These are phyloP conservation scores for Sporothrix luriei DNA, from an alignment of 2,329 filamentous ascomycete genomes.

Conservation along the genomic window DNA sequence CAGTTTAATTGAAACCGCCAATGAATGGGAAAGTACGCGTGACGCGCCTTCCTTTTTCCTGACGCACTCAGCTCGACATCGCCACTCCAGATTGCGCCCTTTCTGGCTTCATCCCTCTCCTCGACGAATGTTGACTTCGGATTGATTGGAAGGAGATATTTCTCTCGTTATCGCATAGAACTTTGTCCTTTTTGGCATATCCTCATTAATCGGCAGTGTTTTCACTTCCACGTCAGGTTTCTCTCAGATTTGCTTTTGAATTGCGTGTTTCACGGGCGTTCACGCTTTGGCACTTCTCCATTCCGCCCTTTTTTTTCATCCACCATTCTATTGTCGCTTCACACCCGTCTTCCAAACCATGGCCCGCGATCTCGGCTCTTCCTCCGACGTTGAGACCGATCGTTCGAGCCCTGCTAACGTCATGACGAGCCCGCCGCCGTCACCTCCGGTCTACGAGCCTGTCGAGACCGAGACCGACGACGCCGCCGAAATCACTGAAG, in stretches of 20 bases:
- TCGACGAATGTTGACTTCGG: not conserved
- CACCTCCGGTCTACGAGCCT: constrained; percentile 25
- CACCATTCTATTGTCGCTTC: not conserved
- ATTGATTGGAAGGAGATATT: not conserved
- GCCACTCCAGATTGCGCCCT: constrained; percentile 2
- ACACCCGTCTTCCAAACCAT: not conserved
- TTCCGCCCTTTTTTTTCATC: not conserved
- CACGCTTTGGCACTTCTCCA: not conserved
- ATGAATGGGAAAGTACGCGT: constrained; percentile 11
- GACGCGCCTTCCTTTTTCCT: constrained; percentile 26
- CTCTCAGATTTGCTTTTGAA: constrained; percentile 5
- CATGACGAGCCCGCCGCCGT: constrained; percentile 33
- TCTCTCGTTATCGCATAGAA: too few relatives aligned
- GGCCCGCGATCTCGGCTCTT: constrained; percentile 27
- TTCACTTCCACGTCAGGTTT: constrained; percentile 23
- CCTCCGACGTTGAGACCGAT: constrained; percentile 31
- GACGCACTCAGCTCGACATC: constrained; percentile 10
- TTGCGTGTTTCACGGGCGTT: not conserved
- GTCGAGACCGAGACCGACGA: not conserved
- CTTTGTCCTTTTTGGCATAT: not conserved
- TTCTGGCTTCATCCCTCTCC: not conserved
- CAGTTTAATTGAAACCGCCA: constrained; percentile 19
- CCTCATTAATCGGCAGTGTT: not conserved
- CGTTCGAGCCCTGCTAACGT: constrained; percentile 8
- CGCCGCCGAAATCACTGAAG: not conserved